Evolutionary conservation across 768 basidiomycete species (phyloP), one percentile per base, ranked within the genome.

Genomic region (Psilocybe cubensis): DNA sequence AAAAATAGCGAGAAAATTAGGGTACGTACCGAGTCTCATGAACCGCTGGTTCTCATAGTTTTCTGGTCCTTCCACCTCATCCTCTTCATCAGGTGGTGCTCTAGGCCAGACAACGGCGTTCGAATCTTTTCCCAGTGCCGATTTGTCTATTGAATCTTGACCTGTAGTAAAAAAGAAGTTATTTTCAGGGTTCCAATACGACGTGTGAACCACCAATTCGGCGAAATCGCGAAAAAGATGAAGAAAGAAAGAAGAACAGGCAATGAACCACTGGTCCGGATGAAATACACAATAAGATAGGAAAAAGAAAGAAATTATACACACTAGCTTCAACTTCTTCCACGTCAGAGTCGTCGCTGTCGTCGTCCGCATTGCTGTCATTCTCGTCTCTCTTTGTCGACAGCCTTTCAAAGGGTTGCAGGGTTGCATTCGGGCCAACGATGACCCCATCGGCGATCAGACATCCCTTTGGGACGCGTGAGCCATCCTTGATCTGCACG

Each of bases 41-140:
- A 89, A 84, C 41, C 87, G 79, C 58, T 83, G 84, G 66, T 92
- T 92, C 58, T 76, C 78, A 63, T 75, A 84, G 57, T 76, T 79
- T 60, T 83, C 83, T n/a, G 87, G 77, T 25, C 79, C 80, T 38
- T 87, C 83, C 10, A 84, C 79, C 57, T 86, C 81, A 11, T 87
- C 82, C 27, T 85, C 78, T 18, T 86, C 88, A 11, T 85, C 87
- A 44, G 87, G 81, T 10, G 84, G 81, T 4, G 82, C 76, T 47
- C 73, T 75, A 1, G 93, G 92, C 94, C 92, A 97, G 47, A 94
- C 79, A 51, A 90, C 81, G 0, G 92, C 95, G 64, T 92, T 88
- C 1, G 87, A 85, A 49, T 82, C 83, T 10, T 76, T 66, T n/a
- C 94, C 94, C 25, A 95, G 74, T 35, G 77, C 68, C 21, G 73